Conservation (phyloP, 2,329 filamentous ascomycete species). For the Ophioceras dolichostomum region DNA sequence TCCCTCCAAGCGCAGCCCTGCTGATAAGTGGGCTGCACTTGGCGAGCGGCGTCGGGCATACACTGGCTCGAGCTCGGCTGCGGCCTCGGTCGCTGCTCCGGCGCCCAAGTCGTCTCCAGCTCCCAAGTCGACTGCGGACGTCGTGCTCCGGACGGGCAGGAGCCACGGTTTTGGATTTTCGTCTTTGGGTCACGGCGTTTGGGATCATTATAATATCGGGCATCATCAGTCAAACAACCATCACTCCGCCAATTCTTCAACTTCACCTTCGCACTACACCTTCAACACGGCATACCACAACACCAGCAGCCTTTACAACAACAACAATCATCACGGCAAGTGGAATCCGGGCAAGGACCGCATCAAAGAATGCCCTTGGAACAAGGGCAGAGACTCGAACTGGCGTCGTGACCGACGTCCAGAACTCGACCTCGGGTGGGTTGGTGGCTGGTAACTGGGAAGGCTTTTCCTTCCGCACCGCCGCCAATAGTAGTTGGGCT, state of each 20-base stretch:
- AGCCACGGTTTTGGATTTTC: conserved; percentile 30
- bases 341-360: conserved; percentile 31
- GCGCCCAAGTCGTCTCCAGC: conserved; percentile 35
- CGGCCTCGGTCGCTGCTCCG: no score
- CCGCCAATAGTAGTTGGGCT: conserved; percentile 50
- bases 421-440: conserved; percentile 81
- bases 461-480: conserved; percentile 16
- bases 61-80: no score
- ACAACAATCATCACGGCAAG: conserved; percentile 15
- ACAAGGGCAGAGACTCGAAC: conserved; percentile 44
- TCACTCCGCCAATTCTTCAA: no score
- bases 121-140: no score
- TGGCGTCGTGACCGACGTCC: conserved; percentile 50
- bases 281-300: conserved; percentile 8
- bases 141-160: conserved; percentile 11
- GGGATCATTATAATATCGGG: conserved; percentile 26
- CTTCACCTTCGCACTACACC: neutral
- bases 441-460: conserved; percentile 69
- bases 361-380: conserved; percentile 41
- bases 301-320: conserved; percentile 9
- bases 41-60: conserved; percentile 71
- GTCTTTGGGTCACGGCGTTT: conserved; percentile 33
- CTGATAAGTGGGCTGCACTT: conserved; percentile 84
- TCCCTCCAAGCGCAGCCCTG: conserved; percentile 44
- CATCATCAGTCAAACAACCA: conserved; percentile 8